Conservation (phyloP, 2,329 filamentous ascomycete species). For the Cordyceps cateniannulata region DNA sequence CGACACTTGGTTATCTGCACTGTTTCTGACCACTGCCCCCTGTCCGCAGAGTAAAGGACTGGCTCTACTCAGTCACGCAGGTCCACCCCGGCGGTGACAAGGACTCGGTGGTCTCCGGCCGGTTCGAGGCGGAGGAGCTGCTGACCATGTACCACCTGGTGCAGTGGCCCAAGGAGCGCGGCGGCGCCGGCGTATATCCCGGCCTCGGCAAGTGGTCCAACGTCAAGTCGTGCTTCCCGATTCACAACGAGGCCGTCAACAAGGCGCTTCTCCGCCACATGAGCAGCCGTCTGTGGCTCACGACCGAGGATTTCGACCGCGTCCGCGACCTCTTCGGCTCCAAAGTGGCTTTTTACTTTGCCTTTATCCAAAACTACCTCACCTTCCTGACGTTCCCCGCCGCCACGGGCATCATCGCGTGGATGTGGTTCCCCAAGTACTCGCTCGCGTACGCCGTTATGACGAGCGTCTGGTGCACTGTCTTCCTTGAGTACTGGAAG, state of each 20-base stretch:
- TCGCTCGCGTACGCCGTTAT: slow-evolving; percentile 62
- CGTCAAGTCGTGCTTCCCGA: slow-evolving; percentile 54
- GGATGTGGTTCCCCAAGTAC: slow-evolving; percentile 63
- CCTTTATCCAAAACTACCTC: slow-evolving; percentile 74
- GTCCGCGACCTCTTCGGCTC: slow-evolving; percentile 58
- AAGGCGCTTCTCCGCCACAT: slow-evolving; percentile 50
- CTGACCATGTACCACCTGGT: slow-evolving; percentile 66
- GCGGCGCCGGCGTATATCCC: slow-evolving; percentile 57
- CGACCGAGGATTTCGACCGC: slow-evolving; percentile 45
- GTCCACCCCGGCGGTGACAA: slow-evolving; percentile 52
- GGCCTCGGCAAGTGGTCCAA: slow-evolving; percentile 52
- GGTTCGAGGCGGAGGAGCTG: slow-evolving; percentile 58
- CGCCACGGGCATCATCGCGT: slow-evolving; percentile 59
- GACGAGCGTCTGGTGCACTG: slow-evolving; percentile 62
- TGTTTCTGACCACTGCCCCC: not conserved
- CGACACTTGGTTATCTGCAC: not conserved
- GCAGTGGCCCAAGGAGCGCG: slow-evolving; percentile 48
- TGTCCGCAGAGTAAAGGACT: slow-evolving; percentile 62
- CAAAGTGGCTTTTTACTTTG: slow-evolving; percentile 72
- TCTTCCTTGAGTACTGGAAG: slow-evolving; percentile 78
- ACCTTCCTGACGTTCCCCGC: slow-evolving; percentile 65
- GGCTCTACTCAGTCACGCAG: slow-evolving; percentile 63
- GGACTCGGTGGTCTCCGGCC: slow-evolving; percentile 44
- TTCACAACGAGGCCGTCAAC: slow-evolving; percentile 54
- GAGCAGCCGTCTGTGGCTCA: slow-evolving; percentile 46